Percentiles rank a stretch among this genome's conserved stretches.
These are phyloP conservation scores for Pisolithus marmoratus DNA, from an alignment of 768 basidiomycete genomes.

Conservation along the genomic window DNA sequence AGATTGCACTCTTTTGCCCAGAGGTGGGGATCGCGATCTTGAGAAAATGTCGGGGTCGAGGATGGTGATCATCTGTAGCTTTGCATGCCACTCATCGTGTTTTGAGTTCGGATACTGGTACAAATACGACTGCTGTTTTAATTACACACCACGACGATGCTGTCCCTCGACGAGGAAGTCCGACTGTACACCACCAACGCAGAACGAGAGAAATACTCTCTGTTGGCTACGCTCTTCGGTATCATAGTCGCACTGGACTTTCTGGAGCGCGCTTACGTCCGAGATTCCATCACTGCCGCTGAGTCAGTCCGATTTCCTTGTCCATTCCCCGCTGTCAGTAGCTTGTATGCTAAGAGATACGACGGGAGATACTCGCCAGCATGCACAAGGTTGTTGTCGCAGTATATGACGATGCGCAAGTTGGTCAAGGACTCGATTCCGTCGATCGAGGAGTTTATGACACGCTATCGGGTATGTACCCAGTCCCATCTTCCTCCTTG, in stretches of 20 bases:
- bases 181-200: conserved; percentile 82
- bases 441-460: conserved; percentile 90
- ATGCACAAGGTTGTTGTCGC: conserved; percentile 87
- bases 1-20: too few species aligned
- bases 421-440: conserved; percentile 87
- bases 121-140: too few species aligned
- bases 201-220: conserved; percentile 84
- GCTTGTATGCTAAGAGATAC: conserved; percentile 4
- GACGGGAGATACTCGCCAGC: conserved; percentile 87
- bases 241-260: conserved; percentile 91
- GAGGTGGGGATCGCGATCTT: too few species aligned
- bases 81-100: too few species aligned
- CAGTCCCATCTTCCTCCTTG: too few species aligned
- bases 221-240: conserved; percentile 86
- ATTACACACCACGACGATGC: conserved; percentile 15
- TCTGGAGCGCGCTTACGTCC: conserved; percentile 90
- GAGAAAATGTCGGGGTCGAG: too few species aligned
- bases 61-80: too few species aligned
- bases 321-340: background rate
- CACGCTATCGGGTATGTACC: conserved; percentile 64
- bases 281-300: conserved; percentile 83
- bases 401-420: conserved; percentile 97
- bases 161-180: conserved; percentile 87
- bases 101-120: too few species aligned
- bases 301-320: conserved; percentile 56